Conservation (phyloP, 371 early-diverging fungal species). For the Phascolomyces articulosus region DNA sequence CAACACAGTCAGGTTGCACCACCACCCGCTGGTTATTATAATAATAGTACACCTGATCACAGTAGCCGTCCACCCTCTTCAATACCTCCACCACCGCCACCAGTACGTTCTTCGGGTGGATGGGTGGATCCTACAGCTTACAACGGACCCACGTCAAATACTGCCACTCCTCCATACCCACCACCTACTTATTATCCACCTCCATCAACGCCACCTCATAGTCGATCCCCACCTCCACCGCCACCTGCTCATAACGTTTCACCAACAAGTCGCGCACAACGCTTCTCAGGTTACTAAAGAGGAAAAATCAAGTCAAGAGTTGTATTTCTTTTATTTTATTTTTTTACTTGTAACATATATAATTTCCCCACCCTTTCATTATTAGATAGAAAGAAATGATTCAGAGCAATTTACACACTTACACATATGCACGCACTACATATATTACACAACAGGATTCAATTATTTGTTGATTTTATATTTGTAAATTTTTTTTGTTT, state of each 20-base stretch:
- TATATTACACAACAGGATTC: background rate
- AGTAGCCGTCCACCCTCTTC: conserved; percentile 16
- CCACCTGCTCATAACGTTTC: background rate
- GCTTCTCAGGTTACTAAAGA: background rate
- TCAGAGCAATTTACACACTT: no score
- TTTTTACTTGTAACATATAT: background rate
- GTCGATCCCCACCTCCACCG: background rate
- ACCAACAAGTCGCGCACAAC: background rate
- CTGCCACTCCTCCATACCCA: conserved; percentile 4
- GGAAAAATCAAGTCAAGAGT: no score
- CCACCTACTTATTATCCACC: conserved; percentile 14
- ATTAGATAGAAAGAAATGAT: no score
- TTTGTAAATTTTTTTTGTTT: no score
- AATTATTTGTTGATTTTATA: background rate
- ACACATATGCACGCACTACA: no score
- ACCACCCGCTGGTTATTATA: conserved; percentile 1
- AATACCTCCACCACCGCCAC: conserved; percentile 9
- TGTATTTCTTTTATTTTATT: no score
- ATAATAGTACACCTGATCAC: background rate
- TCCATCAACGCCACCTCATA: background rate
- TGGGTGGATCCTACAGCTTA: conserved; percentile 61
- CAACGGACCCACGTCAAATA: conserved; percentile 36
- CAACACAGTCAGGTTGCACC: conserved; percentile 9
- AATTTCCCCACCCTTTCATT: no score
- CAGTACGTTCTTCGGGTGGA: conserved; percentile 3